phyloP scores from a whole-genome alignment of 208 protist species.

The Crithidia acanthocephali region DNA sequence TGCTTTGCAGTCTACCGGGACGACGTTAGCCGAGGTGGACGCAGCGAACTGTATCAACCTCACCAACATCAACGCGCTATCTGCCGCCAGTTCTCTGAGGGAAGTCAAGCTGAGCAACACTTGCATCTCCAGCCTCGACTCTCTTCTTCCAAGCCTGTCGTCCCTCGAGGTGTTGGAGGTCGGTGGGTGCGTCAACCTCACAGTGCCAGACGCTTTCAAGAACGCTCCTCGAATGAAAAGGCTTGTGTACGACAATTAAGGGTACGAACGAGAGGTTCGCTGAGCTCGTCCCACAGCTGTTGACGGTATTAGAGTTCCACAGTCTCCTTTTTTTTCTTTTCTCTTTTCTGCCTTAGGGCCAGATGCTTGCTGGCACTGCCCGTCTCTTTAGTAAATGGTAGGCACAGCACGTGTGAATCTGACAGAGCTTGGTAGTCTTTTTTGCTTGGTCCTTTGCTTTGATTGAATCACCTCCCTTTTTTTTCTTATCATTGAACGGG shows the following conservation, averaged over 20 bases:
- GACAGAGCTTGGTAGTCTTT: too few species aligned
- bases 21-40: neutral
- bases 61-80: slow-evolving; percentile 1
- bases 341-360: too few species aligned
- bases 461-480: too few species aligned
- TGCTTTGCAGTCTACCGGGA: neutral
- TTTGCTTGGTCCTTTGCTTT: too few species aligned
- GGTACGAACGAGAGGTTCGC: neutral
- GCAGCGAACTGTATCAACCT: slow-evolving; percentile 15
- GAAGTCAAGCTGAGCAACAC: slow-evolving; percentile 14
- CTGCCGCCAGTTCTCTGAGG: neutral
- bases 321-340: too few species aligned
- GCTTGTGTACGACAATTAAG: neutral
- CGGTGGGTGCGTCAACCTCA: slow-evolving; percentile 10
- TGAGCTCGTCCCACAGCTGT: too few species aligned
- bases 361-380: too few species aligned
- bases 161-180: slow-evolving; percentile 8
- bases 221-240: neutral
- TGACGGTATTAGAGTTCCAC: too few species aligned
- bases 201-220: neutral
- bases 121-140: neutral
- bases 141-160: neutral
- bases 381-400: too few species aligned
- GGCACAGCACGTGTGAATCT: too few species aligned
- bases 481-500: too few species aligned